Percentiles rank a stretch among this genome's conserved stretches.
These are phyloP conservation scores for Coemansia sp. DNA, from an alignment of 192 early-diverging fungal genomes.

Conservation along the genomic window DNA sequence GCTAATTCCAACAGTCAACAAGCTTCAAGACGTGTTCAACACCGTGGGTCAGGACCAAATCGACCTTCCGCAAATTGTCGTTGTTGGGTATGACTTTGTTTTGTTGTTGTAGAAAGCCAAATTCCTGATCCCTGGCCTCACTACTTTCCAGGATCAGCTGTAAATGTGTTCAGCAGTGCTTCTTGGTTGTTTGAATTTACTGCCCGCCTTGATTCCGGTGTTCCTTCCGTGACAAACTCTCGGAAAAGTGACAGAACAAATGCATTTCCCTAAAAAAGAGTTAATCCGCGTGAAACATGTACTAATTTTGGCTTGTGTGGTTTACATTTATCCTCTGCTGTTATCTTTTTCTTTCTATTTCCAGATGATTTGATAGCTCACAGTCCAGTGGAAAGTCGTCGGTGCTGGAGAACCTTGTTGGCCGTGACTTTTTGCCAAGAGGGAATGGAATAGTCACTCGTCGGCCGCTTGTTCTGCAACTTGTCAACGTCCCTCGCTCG, in stretches of 20 bases:
- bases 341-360: background rate
- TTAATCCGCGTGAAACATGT: too few species aligned
- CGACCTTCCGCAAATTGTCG: slow-evolving; percentile 84
- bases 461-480: slow-evolving; percentile 77
- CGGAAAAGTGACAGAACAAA: too few species aligned
- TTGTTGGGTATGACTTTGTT: slow-evolving; percentile 62
- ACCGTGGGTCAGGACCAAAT: slow-evolving; percentile 73
- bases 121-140: background rate
- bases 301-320: background rate
- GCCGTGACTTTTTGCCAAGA: slow-evolving; percentile 96
- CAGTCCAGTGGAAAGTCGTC: slow-evolving; percentile 93
- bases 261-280: too few species aligned
- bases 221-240: too few species aligned
- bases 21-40: slow-evolving; percentile 78
- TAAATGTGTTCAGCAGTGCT: too few species aligned
- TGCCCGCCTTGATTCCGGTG: background rate
- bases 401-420: slow-evolving; percentile 98
- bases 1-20: slow-evolving; percentile 79
- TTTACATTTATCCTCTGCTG: background rate
- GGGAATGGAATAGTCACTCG: slow-evolving; percentile 86
- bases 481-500: slow-evolving; percentile 60
- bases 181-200: background rate
- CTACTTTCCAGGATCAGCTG: background rate
- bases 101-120: background rate
- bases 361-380: slow-evolving; percentile 46